Evolutionary conservation across 2,329 filamentous ascomycete species (phyloP), one percentile per base, ranked within the genome.

Genomic region (Myriosclerotinia duriaeana): DNA sequence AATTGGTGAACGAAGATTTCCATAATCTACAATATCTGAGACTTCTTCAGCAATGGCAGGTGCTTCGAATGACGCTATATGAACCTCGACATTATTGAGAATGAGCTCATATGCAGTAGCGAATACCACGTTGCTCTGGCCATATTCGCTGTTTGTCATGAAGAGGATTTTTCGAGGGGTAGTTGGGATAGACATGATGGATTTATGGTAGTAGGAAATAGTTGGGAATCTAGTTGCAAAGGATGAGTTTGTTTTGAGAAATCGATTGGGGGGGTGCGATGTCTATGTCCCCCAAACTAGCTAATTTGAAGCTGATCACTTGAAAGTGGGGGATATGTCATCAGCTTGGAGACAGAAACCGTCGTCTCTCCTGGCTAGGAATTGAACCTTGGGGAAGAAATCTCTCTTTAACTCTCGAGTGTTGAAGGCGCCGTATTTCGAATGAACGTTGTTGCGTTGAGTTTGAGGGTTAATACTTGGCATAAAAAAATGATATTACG

Each of bases 71-170:
- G 81, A 81, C 3, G 78, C 80, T 36, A 83, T 75, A 66, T 83
- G 81, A 8, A 83, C 72, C 44, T 80, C 76, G 38, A 79, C 75
- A 17, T 78, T 67, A 2, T 76, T 75, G 7, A 76, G 72, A 5
- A 74, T 53, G 26, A 66, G 64, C 20, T 80, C 80, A 46, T 79
- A 75, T 5, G 75, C 75, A 0, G 79, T 77, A 8, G 81, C 81
- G 8, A 84, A 68, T 46, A 81, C 76, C 34, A 83, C 78, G 70
- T 82, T 83, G 22, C 79, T 78, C 66, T 82, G 79, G 5, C 82
- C 81, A 67, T 78, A 77, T 66, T 83, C 81, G 61, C 77, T 75
- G 69, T 79, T 82, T 4, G 80, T 79, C 52, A 83, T 70, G 53
- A 83, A 78, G 1, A 83, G 72, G 11, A 81, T 74, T 56, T 62